phyloP scores from a whole-genome alignment of 2,329 filamentous ascomycete species.

The Aspergillus tubingensis region DNA sequence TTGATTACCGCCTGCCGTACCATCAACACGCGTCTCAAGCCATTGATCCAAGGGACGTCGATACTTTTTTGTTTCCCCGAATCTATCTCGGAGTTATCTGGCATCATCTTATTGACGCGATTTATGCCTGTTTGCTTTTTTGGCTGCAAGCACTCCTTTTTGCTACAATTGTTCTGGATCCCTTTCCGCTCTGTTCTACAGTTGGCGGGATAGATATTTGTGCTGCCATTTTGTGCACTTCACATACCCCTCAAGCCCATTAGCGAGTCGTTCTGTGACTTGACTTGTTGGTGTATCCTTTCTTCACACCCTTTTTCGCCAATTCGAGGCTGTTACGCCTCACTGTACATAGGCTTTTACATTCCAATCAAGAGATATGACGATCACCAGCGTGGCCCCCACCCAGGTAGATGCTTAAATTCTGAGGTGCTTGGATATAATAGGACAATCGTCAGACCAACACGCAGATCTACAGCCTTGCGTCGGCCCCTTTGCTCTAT shows the following conservation, averaged over 20 bases:
- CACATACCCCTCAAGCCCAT: slow-evolving; percentile 6
- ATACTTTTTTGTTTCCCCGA: background rate
- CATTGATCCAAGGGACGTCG: background rate
- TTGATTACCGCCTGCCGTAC: background rate
- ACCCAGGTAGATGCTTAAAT: background rate
- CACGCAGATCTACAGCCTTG: background rate
- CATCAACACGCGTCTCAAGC: background rate
- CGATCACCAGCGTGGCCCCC: background rate
- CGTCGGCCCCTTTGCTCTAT: background rate
- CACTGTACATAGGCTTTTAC: slow-evolving; percentile 1
- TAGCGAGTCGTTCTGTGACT: slow-evolving; percentile 7
- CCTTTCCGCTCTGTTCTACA: background rate
- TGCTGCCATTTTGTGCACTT: background rate
- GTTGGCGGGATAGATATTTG: background rate
- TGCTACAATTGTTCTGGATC: background rate
- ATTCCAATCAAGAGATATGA: slow-evolving; percentile 3
- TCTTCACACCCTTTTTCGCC: background rate
- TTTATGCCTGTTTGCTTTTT: background rate
- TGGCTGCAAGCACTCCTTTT: background rate
- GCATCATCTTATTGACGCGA: slow-evolving; percentile 4
- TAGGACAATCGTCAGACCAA: background rate
- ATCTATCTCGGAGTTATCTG: slow-evolving; percentile 9
- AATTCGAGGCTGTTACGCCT: background rate
- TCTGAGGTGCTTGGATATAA: background rate
- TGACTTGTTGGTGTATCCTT: background rate